phyloP scores from a whole-genome alignment of 306 rosid species.

The Albizia julibrissin region DNA sequence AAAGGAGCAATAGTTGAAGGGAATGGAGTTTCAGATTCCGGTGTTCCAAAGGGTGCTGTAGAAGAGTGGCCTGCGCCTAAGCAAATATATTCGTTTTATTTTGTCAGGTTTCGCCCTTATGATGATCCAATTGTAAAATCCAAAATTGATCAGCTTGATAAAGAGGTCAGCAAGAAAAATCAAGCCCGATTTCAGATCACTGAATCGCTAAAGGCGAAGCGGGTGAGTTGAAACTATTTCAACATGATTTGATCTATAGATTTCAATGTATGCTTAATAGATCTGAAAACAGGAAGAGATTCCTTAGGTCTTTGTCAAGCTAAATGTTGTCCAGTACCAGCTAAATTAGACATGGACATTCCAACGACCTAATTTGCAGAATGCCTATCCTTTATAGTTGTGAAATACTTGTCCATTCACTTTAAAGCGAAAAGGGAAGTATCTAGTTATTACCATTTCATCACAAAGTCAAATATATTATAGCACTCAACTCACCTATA shows the following conservation, averaged over 20 bases:
- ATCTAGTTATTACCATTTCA: background rate
- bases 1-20: conserved; percentile 16
- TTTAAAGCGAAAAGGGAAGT: background rate
- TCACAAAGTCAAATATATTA: background rate
- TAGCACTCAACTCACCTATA: background rate
- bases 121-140: conserved; percentile 77
- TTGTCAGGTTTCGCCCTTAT: conserved; percentile 57
- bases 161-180: conserved; percentile 61
- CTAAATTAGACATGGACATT: background rate
- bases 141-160: conserved; percentile 63
- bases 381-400: background rate
- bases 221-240: conserved; percentile 58
- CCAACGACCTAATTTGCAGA: background rate
- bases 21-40: conserved; percentile 45
- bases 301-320: background rate
- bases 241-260: background rate
- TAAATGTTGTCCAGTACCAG: background rate
- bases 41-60: conserved; percentile 58
- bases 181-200: conserved; percentile 63
- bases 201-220: conserved; percentile 65
- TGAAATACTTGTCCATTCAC: background rate
- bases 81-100: conserved; percentile 67
- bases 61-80: conserved; percentile 91
- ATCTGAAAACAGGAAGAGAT: conserved; percentile 7
- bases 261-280: background rate